These are phyloP conservation scores for Fomitopsis betulina DNA, from an alignment of 1,284 basidiomycete species.

Conservation along the genomic window DNA sequence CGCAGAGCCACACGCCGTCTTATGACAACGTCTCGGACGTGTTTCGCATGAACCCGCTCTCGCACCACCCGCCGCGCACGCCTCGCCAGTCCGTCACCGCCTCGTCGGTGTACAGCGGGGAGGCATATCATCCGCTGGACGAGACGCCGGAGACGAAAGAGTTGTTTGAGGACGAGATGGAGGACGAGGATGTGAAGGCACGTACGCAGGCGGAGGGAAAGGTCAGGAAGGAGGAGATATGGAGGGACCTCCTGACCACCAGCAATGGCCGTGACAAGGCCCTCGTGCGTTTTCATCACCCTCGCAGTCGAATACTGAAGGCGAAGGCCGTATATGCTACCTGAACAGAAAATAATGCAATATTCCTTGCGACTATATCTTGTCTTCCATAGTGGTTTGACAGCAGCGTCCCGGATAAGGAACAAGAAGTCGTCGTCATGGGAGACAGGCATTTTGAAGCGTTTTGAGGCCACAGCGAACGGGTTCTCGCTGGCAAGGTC, in stretches of 20 bases:
- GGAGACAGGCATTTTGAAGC: constrained; percentile 52
- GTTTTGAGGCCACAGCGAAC: constrained; percentile 55
- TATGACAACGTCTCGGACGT: constrained; percentile 39
- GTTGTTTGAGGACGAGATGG: constrained; percentile 36
- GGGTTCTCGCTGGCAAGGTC: constrained; percentile 72
- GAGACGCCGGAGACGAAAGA: constrained; percentile 29
- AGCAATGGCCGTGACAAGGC: constrained; percentile 77
- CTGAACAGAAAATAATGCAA: constrained; percentile 72
- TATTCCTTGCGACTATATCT: constrained; percentile 73
- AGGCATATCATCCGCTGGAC: constrained; percentile 35
- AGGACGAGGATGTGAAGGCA: constrained; percentile 33
- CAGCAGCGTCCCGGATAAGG: constrained; percentile 40
- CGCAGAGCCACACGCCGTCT: constrained; percentile 35
- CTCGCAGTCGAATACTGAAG: neutral
- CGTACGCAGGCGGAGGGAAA: constrained; percentile 37
- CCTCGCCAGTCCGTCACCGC: constrained; percentile 49
- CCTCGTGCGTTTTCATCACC: constrained; percentile 51
- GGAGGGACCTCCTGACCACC: constrained; percentile 71
- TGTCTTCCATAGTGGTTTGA: constrained; percentile 56
- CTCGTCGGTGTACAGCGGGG: constrained; percentile 32
- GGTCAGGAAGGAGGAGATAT: constrained; percentile 60
- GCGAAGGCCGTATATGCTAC: constrained; percentile 2
- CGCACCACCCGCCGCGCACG: constrained; percentile 70
- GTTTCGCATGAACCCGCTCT: constrained; percentile 77
- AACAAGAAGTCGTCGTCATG: constrained; percentile 41